Base-by-base conservation (phyloP, 2,329 filamentous ascomycete genomes). In the Stemphylium vesicarium region DNA sequence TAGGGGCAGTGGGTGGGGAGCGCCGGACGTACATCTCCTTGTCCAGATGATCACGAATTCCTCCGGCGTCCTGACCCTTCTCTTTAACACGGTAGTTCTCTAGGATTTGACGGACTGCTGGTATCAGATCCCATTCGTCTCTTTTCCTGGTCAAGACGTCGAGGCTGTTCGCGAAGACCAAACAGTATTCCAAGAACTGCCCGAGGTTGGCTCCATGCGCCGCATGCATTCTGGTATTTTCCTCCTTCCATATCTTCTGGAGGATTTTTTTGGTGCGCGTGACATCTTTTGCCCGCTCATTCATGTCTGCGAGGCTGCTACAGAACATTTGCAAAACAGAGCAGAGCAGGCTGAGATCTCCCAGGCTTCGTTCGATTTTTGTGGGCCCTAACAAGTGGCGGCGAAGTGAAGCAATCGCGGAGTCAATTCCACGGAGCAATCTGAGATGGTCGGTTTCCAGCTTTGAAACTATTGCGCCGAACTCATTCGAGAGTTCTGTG, bases 1-100 rank as follows among this genome's bases (percentile, higher is more conserved):
- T 49, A 2, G 57, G 24, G 2, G 41, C 45, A 2, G 53, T 42
- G 13, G 58, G 53, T 20, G 68, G 61, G 29, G 63, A 69, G 35
- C 70, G 62, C 1, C 66, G 62, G 3, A 62, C 56, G 26, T 70
- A 64, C 37, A 71, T 53, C 0, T 65, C 62, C 46, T 71, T 66
- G 13, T 73, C 65, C 10, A 71, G 56, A 15, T 57, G 59, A 13
- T 64, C 54, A 24, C 55, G 64, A 16, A 46, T 47, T 22, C 54
- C 59, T 53, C 68, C 52, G 1, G 39, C 18, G 15, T 58, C 52
- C 45, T 62, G 43, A 0, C 50, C 59, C 2, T 59, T 63, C 15
- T 62, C 56, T 42, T 63, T 72, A 1, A 49, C 38, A 35, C 57
- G 59, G 50, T 67, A 72, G 18, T 29, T 57, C 10, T 58, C 54